Evolutionary conservation across 2,329 filamentous ascomycete species (phyloP).

Genomic region (Huntiella abstrusa): DNA sequence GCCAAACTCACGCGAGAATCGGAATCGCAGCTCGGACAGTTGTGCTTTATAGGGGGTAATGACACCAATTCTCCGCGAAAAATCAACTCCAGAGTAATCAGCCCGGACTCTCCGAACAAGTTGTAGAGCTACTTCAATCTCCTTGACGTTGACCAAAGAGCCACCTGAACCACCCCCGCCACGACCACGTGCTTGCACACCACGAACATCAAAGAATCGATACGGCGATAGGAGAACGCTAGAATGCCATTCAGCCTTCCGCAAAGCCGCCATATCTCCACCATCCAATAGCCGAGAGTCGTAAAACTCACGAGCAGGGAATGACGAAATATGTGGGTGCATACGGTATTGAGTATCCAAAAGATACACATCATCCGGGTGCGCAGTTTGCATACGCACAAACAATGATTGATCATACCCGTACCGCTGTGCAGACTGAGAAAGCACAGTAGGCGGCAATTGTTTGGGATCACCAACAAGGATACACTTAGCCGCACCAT

Average conservation of each 20-base stretch:
- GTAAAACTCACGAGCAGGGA: slow-evolving; percentile 85
- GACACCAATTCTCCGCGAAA: slow-evolving; percentile 75
- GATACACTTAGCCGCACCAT: slow-evolving; percentile 90
- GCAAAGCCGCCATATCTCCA: slow-evolving; percentile 57
- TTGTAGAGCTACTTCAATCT: slow-evolving; percentile 70
- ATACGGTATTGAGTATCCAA: slow-evolving; percentile 98
- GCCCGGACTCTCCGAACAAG: slow-evolving; percentile 62
- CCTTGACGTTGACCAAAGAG: slow-evolving; percentile 75
- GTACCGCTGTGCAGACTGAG: slow-evolving; percentile 76
- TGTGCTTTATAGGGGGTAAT: slow-evolving; percentile 98
- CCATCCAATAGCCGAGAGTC: slow-evolving; percentile 75
- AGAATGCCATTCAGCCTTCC: slow-evolving; percentile 68
- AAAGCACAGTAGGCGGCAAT: slow-evolving; percentile 85
- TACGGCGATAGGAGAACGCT: slow-evolving; percentile 73
- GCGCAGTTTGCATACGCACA: slow-evolving; percentile 91
- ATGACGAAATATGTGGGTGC: slow-evolving; percentile 89
- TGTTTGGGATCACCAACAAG: slow-evolving; percentile 97
- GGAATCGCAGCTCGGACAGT: slow-evolving; percentile 55
- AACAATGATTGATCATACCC: slow-evolving; percentile 97
- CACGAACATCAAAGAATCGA: slow-evolving; percentile 90
- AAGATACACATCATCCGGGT: slow-evolving; percentile 72
- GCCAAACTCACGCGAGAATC: slow-evolving; percentile 57
- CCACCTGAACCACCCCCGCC: slow-evolving; percentile 39
- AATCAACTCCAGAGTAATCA: slow-evolving; percentile 51
- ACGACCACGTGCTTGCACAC: slow-evolving; percentile 62